Evolutionary conservation across 2,329 filamentous ascomycete species (phyloP), one percentile per base, ranked within the genome.

Genomic region (Xylaria polymorpha): DNA sequence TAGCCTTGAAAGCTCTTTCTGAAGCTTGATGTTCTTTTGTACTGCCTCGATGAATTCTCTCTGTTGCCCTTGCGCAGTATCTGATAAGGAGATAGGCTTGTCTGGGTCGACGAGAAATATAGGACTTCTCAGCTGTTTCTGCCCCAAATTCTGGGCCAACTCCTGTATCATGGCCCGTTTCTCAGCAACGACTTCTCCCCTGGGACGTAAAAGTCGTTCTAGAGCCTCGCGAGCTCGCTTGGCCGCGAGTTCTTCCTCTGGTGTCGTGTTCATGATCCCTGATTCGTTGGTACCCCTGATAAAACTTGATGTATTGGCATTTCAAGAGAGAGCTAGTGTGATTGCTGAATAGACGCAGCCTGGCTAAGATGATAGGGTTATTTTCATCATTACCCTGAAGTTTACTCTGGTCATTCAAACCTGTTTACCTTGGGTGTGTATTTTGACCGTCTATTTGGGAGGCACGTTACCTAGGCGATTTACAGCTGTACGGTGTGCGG

Each of bases 161-260:
- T 89, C 84, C 22, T 86, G 82, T 50, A 86, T 83, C 55, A 90
- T 75, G 37, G 89, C 80, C 59, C 85, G 85, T 70, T 87, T 83
- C 65, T 91, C 86, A 56, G 86, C 85, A 43, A 84, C 81, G 58
- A 85, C 83, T 72, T 91, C 86, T 66, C 90, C 87, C 32, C 87
- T 84, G 35, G 86, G 83, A 61, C 86, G 87, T 65, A 90, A 81
- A 69, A 84, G 88, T 4, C 86, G 84, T 41, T 82, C 79, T 25
- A 91, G 81, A 20, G 78, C 79, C 48, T 80, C 78, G 64, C 84
- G 81, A 41, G 86, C 77, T 41, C 78, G 78, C 57, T 80, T 64
- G 22, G 67, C 75, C 15, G 83, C 66, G 0, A 61, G 25, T 14
- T 77, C 74, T 18, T 84, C 80, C 22, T 79, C 67, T 51, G 53